Evolutionary conservation across 1,139 yeast genomes (phyloP).

Genomic region (Tardiomyces digboiensis): DNA sequence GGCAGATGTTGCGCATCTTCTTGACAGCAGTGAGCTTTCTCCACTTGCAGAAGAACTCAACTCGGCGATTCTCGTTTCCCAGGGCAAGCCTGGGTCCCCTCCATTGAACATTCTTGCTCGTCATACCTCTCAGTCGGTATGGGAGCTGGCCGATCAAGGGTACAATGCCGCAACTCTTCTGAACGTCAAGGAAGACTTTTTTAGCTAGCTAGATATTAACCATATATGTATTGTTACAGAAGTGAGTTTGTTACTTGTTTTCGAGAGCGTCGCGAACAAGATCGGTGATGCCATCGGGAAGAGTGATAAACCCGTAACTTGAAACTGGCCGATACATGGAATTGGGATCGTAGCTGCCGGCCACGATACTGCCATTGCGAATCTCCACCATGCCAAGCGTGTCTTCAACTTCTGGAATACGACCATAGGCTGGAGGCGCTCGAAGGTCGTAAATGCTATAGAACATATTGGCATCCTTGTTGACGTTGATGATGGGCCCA

Average conservation of each 20-base stretch:
- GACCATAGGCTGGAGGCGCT: constrained; percentile 54
- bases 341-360: constrained; percentile 50
- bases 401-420: constrained; percentile 66
- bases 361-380: constrained; percentile 40
- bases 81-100: constrained; percentile 29
- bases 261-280: constrained; percentile 28
- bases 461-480: constrained; percentile 27
- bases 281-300: constrained; percentile 47
- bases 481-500: constrained; percentile 52
- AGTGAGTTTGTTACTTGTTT: too few species aligned
- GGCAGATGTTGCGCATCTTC: constrained; percentile 29
- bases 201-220: constrained; percentile 7
- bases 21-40: constrained; percentile 28
- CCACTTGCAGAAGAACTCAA: constrained; percentile 36
- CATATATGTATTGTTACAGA: background rate
- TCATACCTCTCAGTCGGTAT: constrained; percentile 26
- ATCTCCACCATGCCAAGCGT: constrained; percentile 65
- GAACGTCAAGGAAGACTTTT: constrained; percentile 29
- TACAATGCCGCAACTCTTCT: constrained; percentile 25
- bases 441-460: constrained; percentile 72
- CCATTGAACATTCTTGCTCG: constrained; percentile 29
- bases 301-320: constrained; percentile 43
- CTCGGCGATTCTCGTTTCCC: constrained; percentile 36
- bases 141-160: constrained; percentile 21
- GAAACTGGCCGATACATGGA: constrained; percentile 50